Evolutionary conservation across 805 yeast species (phyloP), one percentile per base, ranked within the genome.

Genomic region (Candida golubevii): DNA sequence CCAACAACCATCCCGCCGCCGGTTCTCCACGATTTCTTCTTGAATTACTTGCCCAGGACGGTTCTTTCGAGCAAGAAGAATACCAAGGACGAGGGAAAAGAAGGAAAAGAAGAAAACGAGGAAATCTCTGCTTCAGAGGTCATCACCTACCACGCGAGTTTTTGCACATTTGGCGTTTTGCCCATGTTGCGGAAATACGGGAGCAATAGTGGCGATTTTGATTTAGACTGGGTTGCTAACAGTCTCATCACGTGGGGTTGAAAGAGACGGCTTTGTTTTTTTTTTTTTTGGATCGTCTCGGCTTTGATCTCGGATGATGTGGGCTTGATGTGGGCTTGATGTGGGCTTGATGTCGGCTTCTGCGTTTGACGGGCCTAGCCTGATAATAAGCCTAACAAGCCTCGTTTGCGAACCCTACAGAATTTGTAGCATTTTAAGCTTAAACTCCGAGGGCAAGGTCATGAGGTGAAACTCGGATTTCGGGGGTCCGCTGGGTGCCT

Each of bases 181-280:
- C 75, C 75, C 8, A 65, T 66, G 72, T 33, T 67, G 45, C 59
- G 58, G 44, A 51, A 43, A 44, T 70, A 61, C 44, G 75, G 73
- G 1, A 36, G 39, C 14, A 58, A 59, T 7, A 51, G 52, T 4
- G 52, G 50, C 8, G 59, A 60, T 7, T 62, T 64, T 44, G 71
- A 66, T 1, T 42, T 69, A 26, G 72, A 69, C 51, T 70, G 75
- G 75, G 49, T 58, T 4, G 47, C 59, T 12, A 62, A 54, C 47
- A 60, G 71, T n/a, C 54, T 68, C 57, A 29, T 38, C 28, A 31
- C 40, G 11, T 51, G 54, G 55, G 51, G 49, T 3, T 47, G 13
- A 14, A 29, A 2, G 10, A 18, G 11, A 29, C 23, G n/a, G n/a
- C n/a, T n/a, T n/a, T n/a, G n/a, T n/a, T n/a, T n/a, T n/a, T n/a